These are phyloP conservation scores for Leucosporidium scottii DNA, from an alignment of 768 basidiomycete species.

Conservation along the genomic window DNA sequence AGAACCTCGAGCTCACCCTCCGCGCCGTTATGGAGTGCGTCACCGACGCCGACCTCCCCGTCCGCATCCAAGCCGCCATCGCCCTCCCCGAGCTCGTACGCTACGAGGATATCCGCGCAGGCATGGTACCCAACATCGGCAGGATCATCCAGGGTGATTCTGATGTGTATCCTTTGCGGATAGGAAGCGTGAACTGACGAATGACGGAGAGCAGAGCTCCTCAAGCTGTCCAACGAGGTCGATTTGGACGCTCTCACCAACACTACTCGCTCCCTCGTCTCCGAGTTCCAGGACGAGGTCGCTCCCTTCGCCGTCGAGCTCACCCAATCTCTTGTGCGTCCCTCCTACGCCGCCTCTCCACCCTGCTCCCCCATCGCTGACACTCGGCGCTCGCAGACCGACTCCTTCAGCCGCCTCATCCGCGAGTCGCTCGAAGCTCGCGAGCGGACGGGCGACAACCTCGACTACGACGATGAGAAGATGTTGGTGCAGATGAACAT, in stretches of 20 bases:
- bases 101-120: conserved; percentile 49
- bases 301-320: conserved; percentile 77
- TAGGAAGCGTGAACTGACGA: neutral
- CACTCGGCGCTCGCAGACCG: conserved; percentile 50
- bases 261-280: conserved; percentile 79
- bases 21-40: conserved; percentile 59
- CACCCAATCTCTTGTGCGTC: conserved; percentile 63
- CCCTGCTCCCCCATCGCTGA: neutral
- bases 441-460: conserved; percentile 49
- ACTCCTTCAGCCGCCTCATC: conserved; percentile 72
- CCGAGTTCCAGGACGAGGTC: conserved; percentile 73
- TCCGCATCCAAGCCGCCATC: conserved; percentile 73
- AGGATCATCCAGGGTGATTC: conserved; percentile 75
- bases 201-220: conserved; percentile 42
- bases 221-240: conserved; percentile 83
- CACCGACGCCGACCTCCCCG: conserved; percentile 72
- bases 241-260: conserved; percentile 76
- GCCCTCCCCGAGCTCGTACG: conserved; percentile 70
- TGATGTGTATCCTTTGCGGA: too few species aligned
- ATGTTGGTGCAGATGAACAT: conserved; percentile 80
- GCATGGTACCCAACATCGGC: conserved; percentile 67
- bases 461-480: conserved; percentile 62
- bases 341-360: too few species aligned
- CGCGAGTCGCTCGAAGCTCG: conserved; percentile 53
- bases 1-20: conserved; percentile 62